Conservation (phyloP, 805 yeast species). For the Kregervanrija fluxuum region DNA sequence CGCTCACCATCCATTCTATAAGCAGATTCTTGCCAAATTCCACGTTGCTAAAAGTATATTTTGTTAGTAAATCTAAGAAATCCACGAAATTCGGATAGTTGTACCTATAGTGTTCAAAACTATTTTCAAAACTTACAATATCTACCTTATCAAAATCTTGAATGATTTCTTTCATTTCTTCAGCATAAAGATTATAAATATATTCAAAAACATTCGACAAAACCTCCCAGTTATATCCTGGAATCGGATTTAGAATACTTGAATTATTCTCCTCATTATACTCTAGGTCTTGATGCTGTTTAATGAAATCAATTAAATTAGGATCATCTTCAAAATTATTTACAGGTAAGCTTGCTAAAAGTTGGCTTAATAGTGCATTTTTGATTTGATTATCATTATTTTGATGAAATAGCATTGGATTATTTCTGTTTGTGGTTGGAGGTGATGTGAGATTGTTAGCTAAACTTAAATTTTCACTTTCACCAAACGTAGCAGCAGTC, state of each 20-base stretch:
- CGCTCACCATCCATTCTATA: slow-evolving; percentile 18
- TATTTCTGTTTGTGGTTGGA: background rate
- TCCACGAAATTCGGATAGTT: background rate
- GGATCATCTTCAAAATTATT: slow-evolving; percentile 4
- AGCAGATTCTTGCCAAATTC: slow-evolving; percentile 22
- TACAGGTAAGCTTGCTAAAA: background rate
- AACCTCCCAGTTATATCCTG: slow-evolving; percentile 20
- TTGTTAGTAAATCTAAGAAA: background rate
- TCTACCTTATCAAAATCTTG: slow-evolving; percentile 17
- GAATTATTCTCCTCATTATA: background rate
- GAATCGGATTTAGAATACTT: slow-evolving; percentile 10
- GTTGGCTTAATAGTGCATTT: no score
- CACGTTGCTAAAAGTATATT: slow-evolving; percentile 9
- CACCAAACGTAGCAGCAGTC: slow-evolving; percentile 3
- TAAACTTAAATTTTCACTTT: background rate
- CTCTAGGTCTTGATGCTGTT: slow-evolving; percentile 1
- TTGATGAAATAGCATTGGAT: no score
- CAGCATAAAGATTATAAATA: slow-evolving; percentile 16
- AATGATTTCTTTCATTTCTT: slow-evolving; percentile 16
- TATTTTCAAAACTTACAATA: slow-evolving; percentile 7
- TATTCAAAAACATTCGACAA: slow-evolving; percentile 16
- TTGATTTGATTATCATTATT: no score
- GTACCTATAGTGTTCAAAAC: no score
- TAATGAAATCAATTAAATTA: slow-evolving; percentile 1
- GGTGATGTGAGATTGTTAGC: background rate